These are phyloP conservation scores for Phytophthora agathidicida DNA, from an alignment of 352 stramenopile genomes.

Conservation along the genomic window DNA sequence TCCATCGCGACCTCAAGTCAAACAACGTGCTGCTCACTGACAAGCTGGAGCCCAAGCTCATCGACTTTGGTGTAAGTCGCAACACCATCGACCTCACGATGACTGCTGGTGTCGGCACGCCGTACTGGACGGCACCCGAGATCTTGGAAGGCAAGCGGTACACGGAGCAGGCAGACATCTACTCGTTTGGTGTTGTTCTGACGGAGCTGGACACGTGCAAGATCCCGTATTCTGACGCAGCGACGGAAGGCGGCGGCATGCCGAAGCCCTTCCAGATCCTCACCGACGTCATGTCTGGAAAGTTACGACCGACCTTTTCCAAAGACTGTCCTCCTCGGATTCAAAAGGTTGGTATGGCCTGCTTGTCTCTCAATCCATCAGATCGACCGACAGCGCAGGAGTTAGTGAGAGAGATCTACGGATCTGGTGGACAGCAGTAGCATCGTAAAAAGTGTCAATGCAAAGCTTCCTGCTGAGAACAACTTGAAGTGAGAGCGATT, in stretches of 20 bases:
- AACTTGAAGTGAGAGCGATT: too few relatives aligned
- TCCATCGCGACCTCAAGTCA: slow-evolving; percentile 40
- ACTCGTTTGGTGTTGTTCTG: slow-evolving; percentile 71
- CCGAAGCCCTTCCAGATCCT: slow-evolving; percentile 52
- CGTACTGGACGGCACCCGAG: slow-evolving; percentile 84
- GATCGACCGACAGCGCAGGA: slow-evolving; percentile 13
- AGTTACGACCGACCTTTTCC: slow-evolving; percentile 51
- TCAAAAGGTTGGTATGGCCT: slow-evolving; percentile 15
- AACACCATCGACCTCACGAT: slow-evolving; percentile 23
- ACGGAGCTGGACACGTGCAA: slow-evolving; percentile 46
- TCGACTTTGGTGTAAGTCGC: slow-evolving; percentile 83
- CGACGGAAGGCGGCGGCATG: slow-evolving; percentile 12
- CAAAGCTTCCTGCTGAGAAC: not conserved
- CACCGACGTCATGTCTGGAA: slow-evolving; percentile 44
- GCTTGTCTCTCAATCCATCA: slow-evolving; percentile 9
- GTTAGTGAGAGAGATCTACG: slow-evolving; percentile 26
- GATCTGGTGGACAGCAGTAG: not conserved
- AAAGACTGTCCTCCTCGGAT: slow-evolving; percentile 46
- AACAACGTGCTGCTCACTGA: slow-evolving; percentile 83
- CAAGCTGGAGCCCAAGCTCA: slow-evolving; percentile 69
- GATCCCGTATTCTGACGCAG: slow-evolving; percentile 37
- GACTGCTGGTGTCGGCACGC: slow-evolving; percentile 79
- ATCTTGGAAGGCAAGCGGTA: slow-evolving; percentile 62
- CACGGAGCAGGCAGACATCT: slow-evolving; percentile 70
- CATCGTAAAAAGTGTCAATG: not conserved